Conservation (phyloP, 1,139 yeast genomes). For the Taphrina sp. region DNA sequence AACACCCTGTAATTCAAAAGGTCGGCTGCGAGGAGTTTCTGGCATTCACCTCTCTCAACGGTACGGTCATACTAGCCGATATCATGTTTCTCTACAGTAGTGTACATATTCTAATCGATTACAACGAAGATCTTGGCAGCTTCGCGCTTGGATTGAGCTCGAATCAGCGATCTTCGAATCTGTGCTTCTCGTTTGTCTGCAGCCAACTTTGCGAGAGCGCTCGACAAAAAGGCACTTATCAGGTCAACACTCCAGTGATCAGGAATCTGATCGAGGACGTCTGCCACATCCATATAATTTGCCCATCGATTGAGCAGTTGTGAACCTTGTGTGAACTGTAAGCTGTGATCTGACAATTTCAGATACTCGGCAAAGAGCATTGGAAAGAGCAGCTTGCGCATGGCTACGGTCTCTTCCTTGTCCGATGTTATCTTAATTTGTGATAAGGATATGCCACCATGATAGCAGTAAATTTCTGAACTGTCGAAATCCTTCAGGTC, state of each 20-base stretch:
- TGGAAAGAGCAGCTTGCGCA: slow-evolving; percentile 41
- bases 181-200: slow-evolving; percentile 37
- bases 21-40: too few relatives aligned
- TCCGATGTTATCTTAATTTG: slow-evolving; percentile 22
- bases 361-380: slow-evolving; percentile 42
- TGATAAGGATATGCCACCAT: slow-evolving; percentile 38
- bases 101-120: neutral
- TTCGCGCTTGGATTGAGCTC: slow-evolving; percentile 12
- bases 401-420: slow-evolving; percentile 29
- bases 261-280: slow-evolving; percentile 43
- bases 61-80: too few relatives aligned
- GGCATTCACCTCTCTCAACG: too few relatives aligned
- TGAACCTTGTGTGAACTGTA: slow-evolving; percentile 40
- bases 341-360: slow-evolving; percentile 39
- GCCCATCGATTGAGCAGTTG: slow-evolving; percentile 43
- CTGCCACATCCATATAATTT: slow-evolving; percentile 39
- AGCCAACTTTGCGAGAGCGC: slow-evolving; percentile 36
- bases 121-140: neutral
- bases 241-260: slow-evolving; percentile 45
- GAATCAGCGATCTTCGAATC: slow-evolving; percentile 15
- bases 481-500: slow-evolving; percentile 44
- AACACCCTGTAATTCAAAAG: too few relatives aligned
- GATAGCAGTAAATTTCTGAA: slow-evolving; percentile 44
- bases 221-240: slow-evolving; percentile 41
- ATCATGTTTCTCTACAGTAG: too few relatives aligned